A percentile compares a stretch with the other conserved stretches of the same genome.
Evolutionary conservation across 208 protist genomes (phyloP).

Genomic region (Trypanosoma cruzi): DNA sequence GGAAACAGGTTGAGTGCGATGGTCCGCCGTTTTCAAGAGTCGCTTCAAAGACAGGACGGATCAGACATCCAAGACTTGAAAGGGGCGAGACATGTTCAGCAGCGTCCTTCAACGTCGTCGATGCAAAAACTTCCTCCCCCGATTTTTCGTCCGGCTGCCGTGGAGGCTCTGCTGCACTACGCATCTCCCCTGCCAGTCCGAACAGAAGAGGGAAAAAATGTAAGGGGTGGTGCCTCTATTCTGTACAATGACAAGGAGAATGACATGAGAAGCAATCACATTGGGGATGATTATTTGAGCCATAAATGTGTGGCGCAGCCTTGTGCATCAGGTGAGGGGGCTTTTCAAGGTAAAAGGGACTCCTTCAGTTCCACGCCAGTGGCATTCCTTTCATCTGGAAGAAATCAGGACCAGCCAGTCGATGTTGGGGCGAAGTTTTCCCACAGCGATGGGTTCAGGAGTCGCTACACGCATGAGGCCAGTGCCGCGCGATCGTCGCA

Average conservation of each 20-base stretch:
- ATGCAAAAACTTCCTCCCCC: constrained; percentile 6
- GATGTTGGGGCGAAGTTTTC: background rate
- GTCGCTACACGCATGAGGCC: background rate
- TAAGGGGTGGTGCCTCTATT: background rate
- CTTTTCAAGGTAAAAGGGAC: background rate
- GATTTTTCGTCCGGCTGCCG: constrained; percentile 13
- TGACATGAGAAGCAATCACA: background rate
- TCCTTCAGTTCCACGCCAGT: background rate
- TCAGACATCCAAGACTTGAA: background rate
- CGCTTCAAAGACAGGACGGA: background rate
- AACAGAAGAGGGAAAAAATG: background rate
- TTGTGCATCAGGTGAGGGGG: background rate
- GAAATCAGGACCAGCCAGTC: background rate
- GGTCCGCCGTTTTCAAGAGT: background rate
- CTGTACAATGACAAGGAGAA: background rate
- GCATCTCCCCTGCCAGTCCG: background rate
- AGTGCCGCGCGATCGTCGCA: background rate
- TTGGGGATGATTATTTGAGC: too few species aligned
- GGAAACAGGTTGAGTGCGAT: constrained; percentile 4
- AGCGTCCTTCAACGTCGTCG: background rate
- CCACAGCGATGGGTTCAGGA: background rate
- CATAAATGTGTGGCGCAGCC: too few species aligned
- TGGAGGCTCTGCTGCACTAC: constrained; percentile 10
- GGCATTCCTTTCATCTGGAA: background rate
- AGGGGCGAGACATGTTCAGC: background rate